A percentile compares a stretch with the other conserved stretches of the same genome.
Evolutionary conservation across 108 stramenopile species (phyloP).

Genomic region (Cyclotella distinguenda): DNA sequence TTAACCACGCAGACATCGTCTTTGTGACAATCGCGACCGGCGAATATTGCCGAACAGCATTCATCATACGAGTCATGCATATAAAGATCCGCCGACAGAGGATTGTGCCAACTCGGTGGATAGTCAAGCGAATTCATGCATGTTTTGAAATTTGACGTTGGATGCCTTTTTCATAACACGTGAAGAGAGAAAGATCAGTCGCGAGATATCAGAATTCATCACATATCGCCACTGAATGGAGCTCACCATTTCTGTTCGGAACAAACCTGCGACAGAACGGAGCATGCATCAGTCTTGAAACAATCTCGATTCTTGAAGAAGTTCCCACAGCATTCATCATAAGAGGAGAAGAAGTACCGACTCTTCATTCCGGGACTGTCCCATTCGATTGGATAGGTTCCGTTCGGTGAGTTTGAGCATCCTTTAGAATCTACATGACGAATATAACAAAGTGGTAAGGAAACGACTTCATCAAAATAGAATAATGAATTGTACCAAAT

Average conservation of each 20-base stretch:
- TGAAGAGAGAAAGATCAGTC: background rate
- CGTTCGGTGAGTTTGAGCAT: slow-evolving; percentile 3
- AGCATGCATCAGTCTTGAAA: background rate
- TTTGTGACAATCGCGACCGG: background rate
- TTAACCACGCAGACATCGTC: background rate
- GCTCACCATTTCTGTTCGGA: background rate
- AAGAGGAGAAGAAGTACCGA: background rate
- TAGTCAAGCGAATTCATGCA: background rate
- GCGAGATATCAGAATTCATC: background rate
- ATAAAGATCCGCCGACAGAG: background rate
- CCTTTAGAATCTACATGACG: background rate
- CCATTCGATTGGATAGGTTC: slow-evolving; percentile 5
- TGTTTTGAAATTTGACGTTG: background rate
- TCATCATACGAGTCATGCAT: background rate
- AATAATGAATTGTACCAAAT: background rate
- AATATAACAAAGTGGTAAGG: background rate
- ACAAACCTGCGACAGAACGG: background rate
- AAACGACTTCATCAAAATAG: background rate
- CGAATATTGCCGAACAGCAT: slow-evolving; percentile 9
- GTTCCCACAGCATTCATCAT: background rate
- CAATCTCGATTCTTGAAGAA: slow-evolving; percentile 2
- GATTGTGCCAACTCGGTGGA: background rate
- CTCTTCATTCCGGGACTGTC: background rate
- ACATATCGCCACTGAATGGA: background rate
- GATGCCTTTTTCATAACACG: background rate